A percentile compares a stretch with the other conserved stretches of the same genome.
Conservation (phyloP, 768 basidiomycete genomes). For the Trametes villosa region DNA sequence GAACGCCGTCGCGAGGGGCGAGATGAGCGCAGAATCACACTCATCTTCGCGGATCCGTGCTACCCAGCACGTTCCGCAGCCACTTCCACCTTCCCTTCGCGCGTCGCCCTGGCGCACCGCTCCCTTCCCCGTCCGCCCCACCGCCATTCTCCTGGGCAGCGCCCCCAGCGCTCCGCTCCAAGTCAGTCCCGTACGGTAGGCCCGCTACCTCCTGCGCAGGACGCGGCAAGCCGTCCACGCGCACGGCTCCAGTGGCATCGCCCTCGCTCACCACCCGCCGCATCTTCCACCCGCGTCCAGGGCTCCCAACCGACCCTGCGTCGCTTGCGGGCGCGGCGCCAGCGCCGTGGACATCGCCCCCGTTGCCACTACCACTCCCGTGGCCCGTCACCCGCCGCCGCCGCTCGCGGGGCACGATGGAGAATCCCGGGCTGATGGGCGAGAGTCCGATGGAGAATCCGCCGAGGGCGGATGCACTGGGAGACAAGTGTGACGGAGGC, state of each 20-base stretch:
- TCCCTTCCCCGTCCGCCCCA: neutral
- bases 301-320: slow-evolving; percentile 17
- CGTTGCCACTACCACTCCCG: slow-evolving; percentile 27
- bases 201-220: slow-evolving; percentile 6
- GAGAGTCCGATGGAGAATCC: slow-evolving; percentile 80
- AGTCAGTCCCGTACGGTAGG: slow-evolving; percentile 13
- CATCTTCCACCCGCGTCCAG: slow-evolving; percentile 11
- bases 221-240: slow-evolving; percentile 6
- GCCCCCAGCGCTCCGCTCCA: neutral
- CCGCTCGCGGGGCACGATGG: slow-evolving; percentile 60
- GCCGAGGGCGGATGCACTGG: slow-evolving; percentile 28
- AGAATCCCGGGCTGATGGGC: slow-evolving; percentile 78
- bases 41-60: slow-evolving; percentile 7
- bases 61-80: slow-evolving; percentile 27
- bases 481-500: slow-evolving; percentile 17
- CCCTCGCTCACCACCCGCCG: slow-evolving; percentile 27
- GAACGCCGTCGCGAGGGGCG: neutral
- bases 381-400: slow-evolving; percentile 45
- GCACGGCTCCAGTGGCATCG: slow-evolving; percentile 16
- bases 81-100: slow-evolving; percentile 35
- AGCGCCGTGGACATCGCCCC: slow-evolving; percentile 3
- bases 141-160: too few relatives aligned
- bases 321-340: slow-evolving; percentile 4
- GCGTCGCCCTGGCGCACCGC: neutral
- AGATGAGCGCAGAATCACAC: neutral